Evolutionary conservation across 2,329 filamentous ascomycete genomes (phyloP), one percentile per base, ranked within the genome.

Genomic region (Aureobasidium sp.): DNA sequence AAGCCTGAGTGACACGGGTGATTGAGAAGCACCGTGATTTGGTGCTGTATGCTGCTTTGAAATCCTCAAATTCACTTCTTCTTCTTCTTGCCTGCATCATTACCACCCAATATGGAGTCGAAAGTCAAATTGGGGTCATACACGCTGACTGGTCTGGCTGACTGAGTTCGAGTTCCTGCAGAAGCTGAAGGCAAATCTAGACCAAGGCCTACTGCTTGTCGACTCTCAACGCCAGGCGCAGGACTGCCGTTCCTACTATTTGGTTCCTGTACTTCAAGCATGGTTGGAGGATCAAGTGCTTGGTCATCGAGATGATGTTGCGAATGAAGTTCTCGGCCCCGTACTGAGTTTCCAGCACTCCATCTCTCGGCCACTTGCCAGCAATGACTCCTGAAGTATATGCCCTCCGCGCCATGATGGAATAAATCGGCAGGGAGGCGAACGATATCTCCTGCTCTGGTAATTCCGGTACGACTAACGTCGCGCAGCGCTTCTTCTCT

Each of bases 341-440:
- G 59, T 34, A 71, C 69, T 1, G 72, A 68, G 48, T 73, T 70
- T 1, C 77, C 75, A 39, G 77, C 76, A 9, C 78, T 78, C 87
- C 87, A 89, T 66, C 81, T 77, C 66, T 84, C 79, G 3, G 85
- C 86, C 68, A 82, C 79, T 63, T 80, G 75, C 87, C 87, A 90
- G 73, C 86, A 89, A 70, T 89, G 87, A 64, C 83, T 87, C 46
- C 86, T 82, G 17, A 83, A 81, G 72, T 88, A 89, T 47, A 87
- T 82, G 48, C 84, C 86, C 69, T 89, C 87, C 1, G 87, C 81
- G 20, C 86, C 83, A 67, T 88, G 81, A 66, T 87, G 82, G 47
- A 88, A 82, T 29, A 87, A 75, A 68, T 88, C 85, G 0, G 81
- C 81, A 1, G 87, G 85, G 6, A 88, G 72, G 64, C 77, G 82